Base-by-base conservation (phyloP, 2,329 filamentous ascomycete genomes). In the Akanthomyces lecanii region DNA sequence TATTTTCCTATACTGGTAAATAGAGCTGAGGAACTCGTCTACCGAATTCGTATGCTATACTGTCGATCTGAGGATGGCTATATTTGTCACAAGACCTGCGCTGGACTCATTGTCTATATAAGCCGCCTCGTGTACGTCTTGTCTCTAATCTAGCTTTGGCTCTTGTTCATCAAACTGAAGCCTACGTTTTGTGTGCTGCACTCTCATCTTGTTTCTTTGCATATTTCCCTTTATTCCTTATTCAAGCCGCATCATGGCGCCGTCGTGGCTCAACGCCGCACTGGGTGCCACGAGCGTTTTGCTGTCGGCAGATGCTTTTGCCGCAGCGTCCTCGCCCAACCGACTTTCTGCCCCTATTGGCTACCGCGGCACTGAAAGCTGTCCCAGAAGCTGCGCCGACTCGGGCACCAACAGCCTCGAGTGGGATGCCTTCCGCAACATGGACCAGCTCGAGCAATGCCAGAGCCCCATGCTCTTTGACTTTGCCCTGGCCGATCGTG, bases 361-460 rank as follows among this genome's bases (percentile, higher is more conserved):
- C 18, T 61, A 61, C 48, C 36, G 36, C 7, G 58, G 58, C 23
- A 18, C 14, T 16, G 25, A 53, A 2, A 16, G 21, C 1, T 61
- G 58, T 25, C 58, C 58, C n/a, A 14, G 48, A 2, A 42, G 48
- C 36, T 61, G 58, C n/a, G 28, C 48, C 36, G 58, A 51, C 16
- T 52, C 58, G 18, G 58, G 58, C 23, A 28, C 28, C 36, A 45
- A 53, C 58, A 42, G 47, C 50, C 51, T 52, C 38, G 40, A 36
- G 33, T 61, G 58, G 58, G 47, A 51, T 44, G 38, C 38, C 16
- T 61, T 52, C 25, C 58, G 40, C 25, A 45, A 38, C 48, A 53
- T 61, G 58, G 58, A 61, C n/a, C 14, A 53, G n/a, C 33, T 61
- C 38, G 48, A 52, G 10, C 28, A 53, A n/a, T 61, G 58, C 58